These are phyloP conservation scores for Lyophyllum atratum DNA, from an alignment of 768 basidiomycete genomes.

Conservation along the genomic window DNA sequence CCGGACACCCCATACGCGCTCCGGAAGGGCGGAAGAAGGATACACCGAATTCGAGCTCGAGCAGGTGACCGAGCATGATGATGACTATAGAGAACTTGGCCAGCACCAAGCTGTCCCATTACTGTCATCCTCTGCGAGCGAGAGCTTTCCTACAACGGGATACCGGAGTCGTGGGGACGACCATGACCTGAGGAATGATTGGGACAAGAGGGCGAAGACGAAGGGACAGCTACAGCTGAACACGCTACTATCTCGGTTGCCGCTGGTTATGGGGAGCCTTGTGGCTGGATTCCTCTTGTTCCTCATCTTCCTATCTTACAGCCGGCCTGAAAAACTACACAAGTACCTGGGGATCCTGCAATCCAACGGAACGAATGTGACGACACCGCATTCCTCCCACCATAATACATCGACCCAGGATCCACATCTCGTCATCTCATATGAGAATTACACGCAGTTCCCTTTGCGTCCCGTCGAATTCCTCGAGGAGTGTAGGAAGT, in stretches of 20 bases:
- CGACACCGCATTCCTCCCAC: conserved; percentile 11
- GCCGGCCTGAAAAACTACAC: conserved; percentile 47
- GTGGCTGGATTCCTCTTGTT: conserved; percentile 48
- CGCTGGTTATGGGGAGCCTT: conserved; percentile 47
- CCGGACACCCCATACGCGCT: conserved; percentile 63
- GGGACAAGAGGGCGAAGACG: conserved; percentile 15
- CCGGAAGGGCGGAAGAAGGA: conserved; percentile 57
- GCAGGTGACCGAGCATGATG: conserved; percentile 32
- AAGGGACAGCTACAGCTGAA: conserved; percentile 20
- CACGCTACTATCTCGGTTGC: conserved; percentile 31
- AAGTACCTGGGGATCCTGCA: conserved; percentile 40
- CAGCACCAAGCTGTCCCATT: conserved; percentile 49
- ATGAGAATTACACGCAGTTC: conserved; percentile 58
- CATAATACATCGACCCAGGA: conserved; percentile 11
- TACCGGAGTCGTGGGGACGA: conserved; percentile 45
- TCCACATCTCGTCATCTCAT: conserved; percentile 37
- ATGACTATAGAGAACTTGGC: conserved; percentile 35
- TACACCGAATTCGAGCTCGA: conserved; percentile 51
- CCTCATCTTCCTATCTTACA: conserved; percentile 50
- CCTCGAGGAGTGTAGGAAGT: conserved; percentile 53
- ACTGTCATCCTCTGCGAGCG: conserved; percentile 46
- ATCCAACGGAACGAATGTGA: conserved; percentile 16
- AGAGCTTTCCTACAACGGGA: conserved; percentile 38
- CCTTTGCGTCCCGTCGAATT: conserved; percentile 62
- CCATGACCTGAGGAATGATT: conserved; percentile 17